Base-by-base conservation (phyloP, 2,329 filamentous ascomycete species). In the Massarina eburnea region DNA sequence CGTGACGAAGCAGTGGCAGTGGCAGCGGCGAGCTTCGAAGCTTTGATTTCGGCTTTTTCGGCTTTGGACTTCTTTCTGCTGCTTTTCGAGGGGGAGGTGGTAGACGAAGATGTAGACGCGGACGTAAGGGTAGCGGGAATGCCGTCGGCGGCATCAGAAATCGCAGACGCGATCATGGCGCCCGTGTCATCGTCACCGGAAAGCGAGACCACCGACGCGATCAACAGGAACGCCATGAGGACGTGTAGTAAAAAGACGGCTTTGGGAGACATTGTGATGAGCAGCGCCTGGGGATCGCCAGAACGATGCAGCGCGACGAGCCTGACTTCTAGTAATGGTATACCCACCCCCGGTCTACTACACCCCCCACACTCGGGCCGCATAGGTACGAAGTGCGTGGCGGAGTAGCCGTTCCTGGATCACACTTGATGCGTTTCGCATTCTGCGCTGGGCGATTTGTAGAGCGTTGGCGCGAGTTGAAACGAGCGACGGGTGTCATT, bases 391-490 rank as follows among this genome's bases (percentile, higher is more conserved):
- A 26, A 4, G 9, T 26, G 19, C 20, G 26, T 32, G 41, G 41
- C 33, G 21, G 17, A 30, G 40, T n/a, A n/a, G 10, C 8, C 17
- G 22, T 36, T 8, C 32, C 26, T 32, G 15, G 24, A 18, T 19
- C 26, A 30, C 27, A 40, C 41, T 29, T 18, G 41, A 38, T 27
- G 41, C 33, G 41, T 38, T 43, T 38, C 22, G 34, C 24, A 26
- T 41, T 36, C 4, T 43, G 29, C 27, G 29, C 15, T 21, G 29
- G 30, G 39, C 12, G 26, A 20, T 30, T 30, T 6, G 27, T 10
- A 7, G 10, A 7, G 24, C 14, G 7, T 33, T 7, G 30, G 30
- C 15, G 32, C 4, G 15, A 12, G 24, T 12, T 26, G 5, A 18
- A 19, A 8, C 7, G 7, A 18, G 19, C 19, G 32, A 12, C 19